Base-by-base conservation (phyloP, 1,284 basidiomycete genomes). In the Ganoderma lingzhi region DNA sequence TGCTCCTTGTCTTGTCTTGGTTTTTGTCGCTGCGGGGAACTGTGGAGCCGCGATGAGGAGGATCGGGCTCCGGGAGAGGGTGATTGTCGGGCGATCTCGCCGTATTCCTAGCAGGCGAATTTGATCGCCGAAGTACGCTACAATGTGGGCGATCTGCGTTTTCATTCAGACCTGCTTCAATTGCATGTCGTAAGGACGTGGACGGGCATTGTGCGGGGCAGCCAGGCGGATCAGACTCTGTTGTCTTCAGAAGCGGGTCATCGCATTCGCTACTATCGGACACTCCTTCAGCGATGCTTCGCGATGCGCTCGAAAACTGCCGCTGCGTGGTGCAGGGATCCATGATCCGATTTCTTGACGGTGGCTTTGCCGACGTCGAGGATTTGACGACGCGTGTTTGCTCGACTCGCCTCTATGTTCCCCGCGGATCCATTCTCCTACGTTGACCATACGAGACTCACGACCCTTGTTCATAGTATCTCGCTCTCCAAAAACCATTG, bases 401-500 rank as follows among this genome's bases (percentile, higher is more conserved):
- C 35, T 35, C 35, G 35, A 35, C 35, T 35, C 35, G 35, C 35
- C 35, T 35, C 19, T 45, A 5, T n/a, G 45, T 23, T 48, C 19
- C 8, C 45, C n/a, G 45, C 4, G 17, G 19, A n/a, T 6, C 3
- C 3, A 0, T 48, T 8, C 8, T 23, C 45, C n/a, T 8, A n/a
- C 19, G 9, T n/a, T 9, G 45, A 10, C 19, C 6, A 48, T 35
- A 48, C 3, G 45, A 35, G 42, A 44, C 63, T 72, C 41, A 70
- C 32, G 2, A n/a, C 23, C 9, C 39, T 9, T 41, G 23, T 39
- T 23, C 35, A 15, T 75, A 96, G 95, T 99, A 97, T 83, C 90
- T 96, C 65, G 87, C 87, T 71, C 88, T 95, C 65, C 93, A 94
- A 83, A 89, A 88, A 76, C 97, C 97, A 62, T 84, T 98, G 67